Evolutionary conservation across 2,329 filamentous ascomycete genomes (phyloP), one percentile per base, ranked within the genome.

Genomic region (Aspergillus sojae): DNA sequence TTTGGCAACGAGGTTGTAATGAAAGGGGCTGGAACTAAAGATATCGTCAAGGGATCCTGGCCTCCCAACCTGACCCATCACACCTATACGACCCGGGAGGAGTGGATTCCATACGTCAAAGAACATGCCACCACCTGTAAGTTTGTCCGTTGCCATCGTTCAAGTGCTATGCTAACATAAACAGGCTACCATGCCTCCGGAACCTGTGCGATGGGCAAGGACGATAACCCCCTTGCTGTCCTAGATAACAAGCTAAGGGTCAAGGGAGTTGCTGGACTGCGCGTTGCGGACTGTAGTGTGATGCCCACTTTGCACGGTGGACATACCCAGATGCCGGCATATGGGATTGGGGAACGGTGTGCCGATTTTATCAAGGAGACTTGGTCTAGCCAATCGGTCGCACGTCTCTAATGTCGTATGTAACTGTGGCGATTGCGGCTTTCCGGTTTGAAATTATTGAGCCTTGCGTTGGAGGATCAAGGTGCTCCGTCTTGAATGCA

Each of bases 1-100:
- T 85, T 84, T 54, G 86, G 80, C 0, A 88, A 89, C 66, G 86
- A 89, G 72, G 85, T 89, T 64, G 80, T 88, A 30, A 84, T 83
- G 72, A 76, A 85, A 19, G 87, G 86, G 0, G 77, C 78, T 1
- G 86, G 85, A 0, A 89, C 87, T 1, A 86, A 82, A 72, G 81
- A 84, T 60, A 77, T 89, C 6, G 80, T 88, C 14, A 86, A 86
- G 68, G 87, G 87, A 0, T 82, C 84, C 12, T 89, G 87, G 86
- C 87, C 87, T 0, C 68, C 76, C 16, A 77, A 82, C 34, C 70
- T 82, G 50, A 79, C 70, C 1, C 86, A 89, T 65, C 85, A 88
- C 72, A 74, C 72, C 56, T 81, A 82, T 70, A 85, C 78, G 59
- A 83, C 77, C 0, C 78, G 86, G 16, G 84, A 88, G 68, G 80